These are phyloP conservation scores for Ustilago trichophora DNA, from an alignment of 1,284 basidiomycete species.

Conservation along the genomic window DNA sequence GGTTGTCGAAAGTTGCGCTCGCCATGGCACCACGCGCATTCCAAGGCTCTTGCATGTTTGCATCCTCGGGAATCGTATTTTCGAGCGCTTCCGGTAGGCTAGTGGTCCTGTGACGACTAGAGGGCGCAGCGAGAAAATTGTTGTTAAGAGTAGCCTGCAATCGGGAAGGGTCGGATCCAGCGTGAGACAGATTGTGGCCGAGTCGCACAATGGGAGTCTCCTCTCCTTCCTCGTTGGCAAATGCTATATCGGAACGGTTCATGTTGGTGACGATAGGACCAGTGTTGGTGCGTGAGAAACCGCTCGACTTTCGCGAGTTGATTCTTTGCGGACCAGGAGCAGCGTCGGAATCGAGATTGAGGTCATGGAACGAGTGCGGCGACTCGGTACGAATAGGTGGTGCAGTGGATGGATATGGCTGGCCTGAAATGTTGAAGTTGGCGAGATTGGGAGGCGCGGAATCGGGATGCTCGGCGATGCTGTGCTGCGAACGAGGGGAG, in stretches of 20 bases:
- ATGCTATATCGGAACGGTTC: conserved; percentile 22
- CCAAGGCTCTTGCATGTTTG: conserved; percentile 15
- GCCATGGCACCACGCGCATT: conserved; percentile 13
- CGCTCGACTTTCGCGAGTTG: conserved; percentile 31
- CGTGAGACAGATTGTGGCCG: conserved; percentile 13
- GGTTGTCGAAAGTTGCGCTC: neutral
- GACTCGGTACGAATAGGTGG: conserved; percentile 41
- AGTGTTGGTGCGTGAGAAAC: conserved; percentile 44
- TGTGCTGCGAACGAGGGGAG: conserved; percentile 32
- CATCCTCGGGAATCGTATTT: conserved; percentile 3
- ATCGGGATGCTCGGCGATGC: conserved; percentile 17
- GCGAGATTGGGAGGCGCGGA: conserved; percentile 37
- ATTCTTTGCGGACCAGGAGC: conserved; percentile 35
- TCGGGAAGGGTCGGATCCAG: conserved; percentile 17
- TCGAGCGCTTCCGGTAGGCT: conserved; percentile 31
- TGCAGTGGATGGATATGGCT: conserved; percentile 8
- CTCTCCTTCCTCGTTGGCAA: conserved; percentile 51
- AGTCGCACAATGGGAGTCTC: conserved; percentile 52
- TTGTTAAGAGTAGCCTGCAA: conserved; percentile 22
- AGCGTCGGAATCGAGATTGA: conserved; percentile 29
- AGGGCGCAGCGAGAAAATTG: conserved; percentile 20
- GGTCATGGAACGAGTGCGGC: conserved; percentile 37
- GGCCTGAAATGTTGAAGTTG: conserved; percentile 28
- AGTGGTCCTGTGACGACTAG: conserved; percentile 31
- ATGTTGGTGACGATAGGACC: conserved; percentile 54